Evolutionary conservation across 1,284 basidiomycete species (phyloP), one percentile per base, ranked within the genome.

Genomic region (Sporisorium graminicola): DNA sequence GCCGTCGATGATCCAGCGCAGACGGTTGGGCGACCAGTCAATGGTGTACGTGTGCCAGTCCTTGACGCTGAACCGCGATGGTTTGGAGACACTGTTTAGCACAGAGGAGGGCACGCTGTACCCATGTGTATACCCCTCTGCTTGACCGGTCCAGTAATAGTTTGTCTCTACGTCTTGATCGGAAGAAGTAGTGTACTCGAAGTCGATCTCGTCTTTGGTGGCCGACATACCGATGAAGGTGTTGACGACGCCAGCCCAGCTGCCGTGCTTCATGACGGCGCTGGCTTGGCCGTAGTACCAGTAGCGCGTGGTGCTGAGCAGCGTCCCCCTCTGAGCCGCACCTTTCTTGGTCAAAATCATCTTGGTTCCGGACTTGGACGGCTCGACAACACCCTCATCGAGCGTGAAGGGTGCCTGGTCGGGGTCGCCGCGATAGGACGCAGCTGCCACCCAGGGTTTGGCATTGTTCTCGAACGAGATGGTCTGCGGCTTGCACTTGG

Each of bases 1-100:
- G n/a, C 74, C 78, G 53, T 81, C 79, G 26, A 81, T 76, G 46
- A 55, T 22, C 77, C 77, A 81, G 2, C 65, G 64, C 6, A 81
- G 58, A 12, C 71, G 63, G 57, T 71, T 70, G 22, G 79, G 71
- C 13, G 65, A 65, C 79, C 79, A 81, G 47, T 79, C 68, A 43
- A 81, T 26, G 3, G 74, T 69, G 56, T 75, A 78, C 1, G 72
- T 70, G 74, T 79, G 77, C 72, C 68, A 75, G 55, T 69, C 71
- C 1, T 14, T 22, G 1, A 65, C 50, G 27, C 24, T 29, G 54
- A 75, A 76, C 6, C 33, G 31, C 2, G 66, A 49, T 3, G 66
- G 61, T 12, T 35, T 33, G 35, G 49, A 20, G 50, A 69, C 62
- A 16, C 18, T 24, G 64, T 66, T 37, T n/a, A 73, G 63, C 0